These are phyloP conservation scores for Xylariaceae sp. DNA, from an alignment of 2,329 filamentous ascomycete genomes.

Conservation along the genomic window DNA sequence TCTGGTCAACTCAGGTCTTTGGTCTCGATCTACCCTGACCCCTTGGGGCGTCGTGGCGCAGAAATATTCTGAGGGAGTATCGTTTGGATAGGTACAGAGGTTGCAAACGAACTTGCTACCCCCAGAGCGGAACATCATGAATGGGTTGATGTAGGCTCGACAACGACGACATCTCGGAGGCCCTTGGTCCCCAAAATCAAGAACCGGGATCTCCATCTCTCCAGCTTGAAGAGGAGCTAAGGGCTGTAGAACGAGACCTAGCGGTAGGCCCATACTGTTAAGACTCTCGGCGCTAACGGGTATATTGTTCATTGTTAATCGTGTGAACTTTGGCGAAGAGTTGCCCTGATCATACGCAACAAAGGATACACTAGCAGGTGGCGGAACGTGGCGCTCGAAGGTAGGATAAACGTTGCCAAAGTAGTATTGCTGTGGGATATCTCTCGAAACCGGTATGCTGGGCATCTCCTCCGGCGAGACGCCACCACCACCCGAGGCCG, in stretches of 20 bases:
- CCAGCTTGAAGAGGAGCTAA: conserved; percentile 83
- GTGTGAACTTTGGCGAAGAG: conserved; percentile 90
- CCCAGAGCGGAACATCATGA: conserved; percentile 95
- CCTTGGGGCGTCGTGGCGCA: conserved; percentile 88
- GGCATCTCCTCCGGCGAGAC: conserved; percentile 93
- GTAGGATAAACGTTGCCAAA: conserved; percentile 90
- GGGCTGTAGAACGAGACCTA: conserved; percentile 89
- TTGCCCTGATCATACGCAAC: conserved; percentile 97
- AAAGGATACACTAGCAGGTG: conserved; percentile 86
- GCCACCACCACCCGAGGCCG: conserved; percentile 71
- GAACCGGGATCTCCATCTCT: conserved; percentile 84
- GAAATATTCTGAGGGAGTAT: conserved; percentile 91
- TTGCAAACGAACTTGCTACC: conserved; percentile 98
- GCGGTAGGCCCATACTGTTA: conserved; percentile 78
- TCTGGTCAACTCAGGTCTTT: conserved; percentile 85
- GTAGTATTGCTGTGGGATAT: conserved; percentile 82
- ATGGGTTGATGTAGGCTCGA: conserved; percentile 96
- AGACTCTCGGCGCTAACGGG: conserved; percentile 83
- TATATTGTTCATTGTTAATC: conserved; percentile 92
- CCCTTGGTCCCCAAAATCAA: conserved; percentile 92
- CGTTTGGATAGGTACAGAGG: conserved; percentile 96
- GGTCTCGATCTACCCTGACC: conserved; percentile 83
- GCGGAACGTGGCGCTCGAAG: conserved; percentile 91
- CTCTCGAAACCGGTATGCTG: conserved; percentile 85
- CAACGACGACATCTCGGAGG: conserved; percentile 92